Evolutionary conservation across 352 stramenopile species (phyloP), one percentile per base, ranked within the genome.

Genomic region (Globisporangium irregulare): DNA sequence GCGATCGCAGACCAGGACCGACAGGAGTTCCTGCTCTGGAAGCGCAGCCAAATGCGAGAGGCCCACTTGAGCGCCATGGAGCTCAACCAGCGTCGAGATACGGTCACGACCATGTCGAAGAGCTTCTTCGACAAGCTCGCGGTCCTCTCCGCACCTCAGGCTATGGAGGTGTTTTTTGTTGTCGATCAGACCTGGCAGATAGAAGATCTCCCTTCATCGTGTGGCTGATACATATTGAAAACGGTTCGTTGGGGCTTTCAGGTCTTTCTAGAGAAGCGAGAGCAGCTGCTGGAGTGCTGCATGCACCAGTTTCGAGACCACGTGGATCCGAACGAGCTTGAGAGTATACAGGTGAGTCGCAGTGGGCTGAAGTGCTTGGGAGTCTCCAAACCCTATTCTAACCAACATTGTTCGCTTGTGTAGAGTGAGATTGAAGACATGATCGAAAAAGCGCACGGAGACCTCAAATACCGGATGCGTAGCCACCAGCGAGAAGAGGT

Each of bases 61-160:
- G 63, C 67, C 1, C 57, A 82, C 9, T 14, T 59, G 29, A 62
- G 62, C 34, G 56, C 62, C n/a, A 59, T 81, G 22, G 76, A 90
- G 34, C 55, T 78, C 5, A 62, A 69, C 55, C 75, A 69, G n/a
- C 66, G 74, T 12, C 75, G 71, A 2, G 60, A 70, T 22, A 70
- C 61, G 8, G 71, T 79, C 14, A 53, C 66, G 4, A 57, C 73
- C 8, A 80, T 83, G 14, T 59, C 67, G 4, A 73, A 72, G 34
- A 73, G 75, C 27, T 88, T 90, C 63, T 79, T 87, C 34, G 78
- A 90, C 56, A 74, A 67, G 9, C 69, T 88, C 29, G 75, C 71
- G 4, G 62, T 72, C 1, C 61, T 87, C 20, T 65, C 75, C 12
- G 70, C 77, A 10, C 63, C 62, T 1, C 60, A 77, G 27, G 73